Conservation (phyloP, 108 stramenopile species). For the Cylindrotheca closterium region DNA sequence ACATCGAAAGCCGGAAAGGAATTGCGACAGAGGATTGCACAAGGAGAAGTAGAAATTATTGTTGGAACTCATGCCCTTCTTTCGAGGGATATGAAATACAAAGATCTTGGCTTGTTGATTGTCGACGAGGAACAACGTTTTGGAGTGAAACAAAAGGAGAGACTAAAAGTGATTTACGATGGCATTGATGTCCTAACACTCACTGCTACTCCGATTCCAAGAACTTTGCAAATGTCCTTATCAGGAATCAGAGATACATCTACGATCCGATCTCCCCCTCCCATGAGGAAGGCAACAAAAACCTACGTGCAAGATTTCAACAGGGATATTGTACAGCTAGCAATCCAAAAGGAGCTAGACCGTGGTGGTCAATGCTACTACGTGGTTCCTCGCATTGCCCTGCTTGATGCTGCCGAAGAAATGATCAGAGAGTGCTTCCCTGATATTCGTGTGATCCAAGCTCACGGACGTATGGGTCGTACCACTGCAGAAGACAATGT, state of each 20-base stretch:
- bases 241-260: conserved; percentile 91
- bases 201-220: conserved; percentile 94
- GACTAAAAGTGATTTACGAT: conserved; percentile 83
- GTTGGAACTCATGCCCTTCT: conserved; percentile 94
- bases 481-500: conserved; percentile 77
- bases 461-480: conserved; percentile 86
- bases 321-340: conserved; percentile 56
- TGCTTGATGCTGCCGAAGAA: conserved; percentile 66
- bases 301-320: conserved; percentile 75
- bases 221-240: conserved; percentile 92
- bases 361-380: conserved; percentile 90
- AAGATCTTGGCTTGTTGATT: conserved; percentile 86
- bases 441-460: conserved; percentile 69
- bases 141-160: conserved; percentile 96
- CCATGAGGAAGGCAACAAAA: conserved; percentile 80
- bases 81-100: conserved; percentile 68
- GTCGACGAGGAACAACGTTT: conserved; percentile 98
- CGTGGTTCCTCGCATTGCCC: conserved; percentile 88
- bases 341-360: conserved; percentile 70
- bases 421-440: conserved; percentile 68
- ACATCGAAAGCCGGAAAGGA: conserved; percentile 71
- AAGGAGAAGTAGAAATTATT: conserved; percentile 74
- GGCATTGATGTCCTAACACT: conserved; percentile 94
- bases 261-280: conserved; percentile 86
- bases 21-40: conserved; percentile 61